phyloP scores from a whole-genome alignment of 108 stramenopile genomes.

The Skeletonema grethae region DNA sequence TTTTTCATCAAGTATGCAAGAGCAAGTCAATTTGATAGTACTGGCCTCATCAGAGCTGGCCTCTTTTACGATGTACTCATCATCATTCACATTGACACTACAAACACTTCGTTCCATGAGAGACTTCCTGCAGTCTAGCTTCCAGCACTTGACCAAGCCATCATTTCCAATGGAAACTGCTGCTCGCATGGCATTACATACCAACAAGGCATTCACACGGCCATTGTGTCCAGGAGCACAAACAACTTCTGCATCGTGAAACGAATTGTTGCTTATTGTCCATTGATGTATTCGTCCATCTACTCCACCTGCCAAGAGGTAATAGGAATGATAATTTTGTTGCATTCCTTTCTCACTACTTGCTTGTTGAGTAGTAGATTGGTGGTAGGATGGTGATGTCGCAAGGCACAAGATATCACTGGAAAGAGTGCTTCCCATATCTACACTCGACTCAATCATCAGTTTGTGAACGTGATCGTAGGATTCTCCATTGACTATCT shows the following conservation, averaged over 20 bases:
- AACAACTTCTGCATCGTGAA: slow-evolving; percentile 15
- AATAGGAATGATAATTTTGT: slow-evolving; percentile 5
- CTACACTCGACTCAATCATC: slow-evolving; percentile 45
- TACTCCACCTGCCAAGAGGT: slow-evolving; percentile 52
- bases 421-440: slow-evolving; percentile 51
- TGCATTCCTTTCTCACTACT: neutral
- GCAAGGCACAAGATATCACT: slow-evolving; percentile 60
- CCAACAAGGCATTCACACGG: slow-evolving; percentile 46
- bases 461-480: slow-evolving; percentile 42
- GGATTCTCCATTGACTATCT: neutral
- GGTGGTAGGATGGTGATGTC: neutral
- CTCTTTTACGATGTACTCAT: neutral
- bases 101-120: neutral
- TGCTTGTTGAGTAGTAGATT: neutral
- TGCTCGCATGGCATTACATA: slow-evolving; percentile 19
- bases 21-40: neutral
- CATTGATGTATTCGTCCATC: slow-evolving; percentile 60
- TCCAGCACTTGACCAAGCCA: slow-evolving; percentile 22
- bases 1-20: neutral
- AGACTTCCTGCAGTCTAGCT: slow-evolving; percentile 1
- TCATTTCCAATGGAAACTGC: slow-evolving; percentile 55
- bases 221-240: slow-evolving; percentile 35
- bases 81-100: neutral
- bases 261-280: slow-evolving; percentile 13
- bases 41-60: no score